Evolutionary conservation across 805 yeast species (phyloP).

Genomic region (Candida fluviatilis): DNA sequence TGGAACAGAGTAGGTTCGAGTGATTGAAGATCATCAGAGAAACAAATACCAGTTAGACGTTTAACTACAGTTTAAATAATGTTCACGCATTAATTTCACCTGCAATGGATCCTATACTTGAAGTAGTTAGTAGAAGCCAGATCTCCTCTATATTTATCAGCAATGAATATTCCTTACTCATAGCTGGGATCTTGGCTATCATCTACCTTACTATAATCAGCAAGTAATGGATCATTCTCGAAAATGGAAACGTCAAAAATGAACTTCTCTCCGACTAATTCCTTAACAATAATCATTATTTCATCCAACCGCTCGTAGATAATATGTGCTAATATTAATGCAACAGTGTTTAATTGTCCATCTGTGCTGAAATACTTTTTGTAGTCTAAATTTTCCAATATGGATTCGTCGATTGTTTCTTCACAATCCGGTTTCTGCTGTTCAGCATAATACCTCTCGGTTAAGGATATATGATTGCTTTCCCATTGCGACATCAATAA

Average conservation of each 20-base stretch:
- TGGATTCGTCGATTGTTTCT: conserved; percentile 6
- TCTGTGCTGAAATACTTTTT: conserved; percentile 24
- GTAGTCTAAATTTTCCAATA: conserved; percentile 19
- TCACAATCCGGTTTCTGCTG: not conserved
- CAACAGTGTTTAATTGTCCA: conserved; percentile 25
- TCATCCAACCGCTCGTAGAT: conserved; percentile 28
- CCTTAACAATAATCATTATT: conserved; percentile 22
- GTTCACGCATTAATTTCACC: too few species aligned
- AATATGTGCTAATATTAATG: conserved; percentile 25
- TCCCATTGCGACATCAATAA: conserved; percentile 27
- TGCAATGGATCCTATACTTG: too few species aligned
- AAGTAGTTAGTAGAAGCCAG: too few species aligned
- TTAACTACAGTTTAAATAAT: too few species aligned
- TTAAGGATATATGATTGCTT: conserved; percentile 14
- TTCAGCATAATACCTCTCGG: conserved; percentile 20
- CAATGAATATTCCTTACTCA: too few species aligned
- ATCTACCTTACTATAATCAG: not conserved
- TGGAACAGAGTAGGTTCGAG: too few species aligned
- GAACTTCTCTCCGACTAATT: conserved; percentile 32
- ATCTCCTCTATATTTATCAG: too few species aligned
- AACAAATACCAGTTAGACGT: too few species aligned
- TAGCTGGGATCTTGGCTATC: too few species aligned
- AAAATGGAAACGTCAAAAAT: not conserved
- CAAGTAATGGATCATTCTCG: not conserved
- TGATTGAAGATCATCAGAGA: too few species aligned